Conservation (phyloP, 1,139 yeast genomes). For the Blastobotrys serpentis region DNA sequence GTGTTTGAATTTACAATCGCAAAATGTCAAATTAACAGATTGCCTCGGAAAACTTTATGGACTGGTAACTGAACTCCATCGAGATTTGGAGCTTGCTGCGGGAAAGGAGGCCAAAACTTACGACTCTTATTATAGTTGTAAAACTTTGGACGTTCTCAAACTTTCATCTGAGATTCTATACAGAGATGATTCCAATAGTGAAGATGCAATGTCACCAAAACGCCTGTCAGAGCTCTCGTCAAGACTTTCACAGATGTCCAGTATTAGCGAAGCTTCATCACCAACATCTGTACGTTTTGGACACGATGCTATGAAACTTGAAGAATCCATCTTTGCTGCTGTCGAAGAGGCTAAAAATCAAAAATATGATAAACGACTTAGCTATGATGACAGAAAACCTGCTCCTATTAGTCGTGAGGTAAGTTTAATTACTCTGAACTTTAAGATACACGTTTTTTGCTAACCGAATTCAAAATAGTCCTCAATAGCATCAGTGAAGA, state of each 20-base stretch:
- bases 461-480: too few relatives aligned
- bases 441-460: too few relatives aligned
- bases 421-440: not conserved
- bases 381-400: not conserved
- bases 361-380: not conserved
- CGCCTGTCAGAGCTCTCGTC: not conserved
- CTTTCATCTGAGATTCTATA: not conserved
- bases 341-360: conserved; percentile 3
- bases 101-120: not conserved
- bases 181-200: not conserved
- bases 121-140: not conserved
- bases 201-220: not conserved
- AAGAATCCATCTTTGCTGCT: not conserved
- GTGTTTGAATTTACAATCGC: conserved; percentile 28
- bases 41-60: conserved; percentile 34
- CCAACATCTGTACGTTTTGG: not conserved
- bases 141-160: not conserved
- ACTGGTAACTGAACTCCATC: conserved; percentile 34
- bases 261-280: not conserved
- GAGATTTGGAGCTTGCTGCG: conserved; percentile 27
- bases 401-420: not conserved
- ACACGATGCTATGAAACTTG: not conserved
- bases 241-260: not conserved
- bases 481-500: not conserved
- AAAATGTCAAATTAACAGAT: conserved; percentile 35